Base-by-base conservation (phyloP, 306 rosid genomes). In the Prunus campanulata region DNA sequence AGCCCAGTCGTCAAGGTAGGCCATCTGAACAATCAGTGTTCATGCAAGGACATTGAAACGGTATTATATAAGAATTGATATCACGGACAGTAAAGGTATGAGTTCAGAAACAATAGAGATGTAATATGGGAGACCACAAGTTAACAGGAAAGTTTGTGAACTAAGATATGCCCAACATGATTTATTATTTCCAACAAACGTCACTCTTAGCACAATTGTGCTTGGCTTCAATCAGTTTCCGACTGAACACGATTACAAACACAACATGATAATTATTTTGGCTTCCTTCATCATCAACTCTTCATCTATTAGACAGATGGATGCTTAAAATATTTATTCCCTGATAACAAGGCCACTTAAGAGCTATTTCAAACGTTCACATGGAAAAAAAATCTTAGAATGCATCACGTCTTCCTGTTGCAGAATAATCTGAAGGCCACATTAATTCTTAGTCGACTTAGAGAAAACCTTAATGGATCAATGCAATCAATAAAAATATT, bases 1-100 rank as follows among this genome's bases (percentile, higher is more conserved):
- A 70, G 88, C 97, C 99, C 99, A 96, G 29, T 86, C 88, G 44
- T 93, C 93, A 71, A 93, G 98, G 87, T 79, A 86, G 80, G 78
- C 77, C 88, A 91, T 87, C 99, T 92, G 90, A 84, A 83, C 83
- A 74, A 77, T 70, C 83, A 83, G 57, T 50, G 70, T 59, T 76
- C 75, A 80, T 22, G 68, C 62, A 78, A 78, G 66, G 64, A 65
- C 72, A 70, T 75, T 72, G 78, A 85, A 71, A 85, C 35, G 42
- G 59, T 61, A 76, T 79, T 47, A 25, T 29, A 18, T 59, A 50
- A 25, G 39, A 18, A 50, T 27, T 46, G 83, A 65, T 22, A 81
- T 42, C 51, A 32, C 9, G 14, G 20, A 42, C 22, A 51, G 54
- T 24, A 68, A 20, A 32, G 62, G 20, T 10, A 11, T 4, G 1